These are phyloP conservation scores for Kwoniella dejecticola DNA, from an alignment of 768 basidiomycete genomes.

Conservation along the genomic window DNA sequence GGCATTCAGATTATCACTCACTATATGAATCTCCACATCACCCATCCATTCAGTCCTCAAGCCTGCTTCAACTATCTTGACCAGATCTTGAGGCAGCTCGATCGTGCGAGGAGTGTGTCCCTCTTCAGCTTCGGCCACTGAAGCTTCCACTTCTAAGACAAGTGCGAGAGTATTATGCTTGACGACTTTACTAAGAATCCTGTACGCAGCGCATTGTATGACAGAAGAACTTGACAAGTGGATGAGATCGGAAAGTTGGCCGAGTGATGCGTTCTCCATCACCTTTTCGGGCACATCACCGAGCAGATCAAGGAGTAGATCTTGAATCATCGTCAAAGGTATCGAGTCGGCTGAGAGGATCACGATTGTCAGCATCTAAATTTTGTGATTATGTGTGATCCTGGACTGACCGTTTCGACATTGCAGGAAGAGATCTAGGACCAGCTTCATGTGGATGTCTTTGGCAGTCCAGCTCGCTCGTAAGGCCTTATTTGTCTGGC, in stretches of 20 bases:
- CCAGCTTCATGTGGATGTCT: conserved; percentile 61
- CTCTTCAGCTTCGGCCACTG: conserved; percentile 71
- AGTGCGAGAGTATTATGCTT: conserved; percentile 75
- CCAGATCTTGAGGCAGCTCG: conserved; percentile 68
- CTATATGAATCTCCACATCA: conserved; percentile 15
- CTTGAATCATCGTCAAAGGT: conserved; percentile 66
- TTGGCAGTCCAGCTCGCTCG: conserved; percentile 69
- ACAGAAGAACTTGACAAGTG: conserved; percentile 62
- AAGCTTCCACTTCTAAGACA: conserved; percentile 69
- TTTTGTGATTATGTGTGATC: neutral
- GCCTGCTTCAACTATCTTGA: conserved; percentile 63
- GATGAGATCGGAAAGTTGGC: conserved; percentile 77
- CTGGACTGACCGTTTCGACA: conserved; percentile 40
- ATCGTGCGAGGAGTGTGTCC: conserved; percentile 56
- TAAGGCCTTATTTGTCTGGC: conserved; percentile 71
- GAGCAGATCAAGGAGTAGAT: conserved; percentile 69
- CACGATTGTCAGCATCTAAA: neutral
- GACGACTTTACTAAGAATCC: conserved; percentile 70
- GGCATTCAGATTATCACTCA: conserved; percentile 4
- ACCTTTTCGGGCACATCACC: conserved; percentile 68
- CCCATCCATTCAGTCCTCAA: conserved; percentile 36
- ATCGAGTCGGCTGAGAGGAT: conserved; percentile 59
- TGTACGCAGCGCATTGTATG: conserved; percentile 77
- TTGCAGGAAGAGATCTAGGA: conserved; percentile 65
- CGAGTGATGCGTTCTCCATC: conserved; percentile 62